phyloP scores from a whole-genome alignment of 257 asterid genomes.

The Solanum lycopersicoides region DNA sequence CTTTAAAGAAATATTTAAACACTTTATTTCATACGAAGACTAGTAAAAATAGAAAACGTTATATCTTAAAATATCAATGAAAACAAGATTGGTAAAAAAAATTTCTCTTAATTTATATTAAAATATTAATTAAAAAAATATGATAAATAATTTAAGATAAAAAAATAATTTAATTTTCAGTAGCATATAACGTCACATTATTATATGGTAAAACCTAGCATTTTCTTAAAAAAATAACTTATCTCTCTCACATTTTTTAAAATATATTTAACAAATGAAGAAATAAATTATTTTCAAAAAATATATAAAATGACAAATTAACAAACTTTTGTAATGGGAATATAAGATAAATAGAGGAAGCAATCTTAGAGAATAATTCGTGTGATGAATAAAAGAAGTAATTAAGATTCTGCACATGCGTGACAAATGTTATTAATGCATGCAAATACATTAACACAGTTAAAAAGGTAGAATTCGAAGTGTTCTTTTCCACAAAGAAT shows the following conservation, averaged over 20 bases:
- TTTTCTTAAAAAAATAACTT: too few relatives aligned
- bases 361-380: background rate
- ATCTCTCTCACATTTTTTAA: too few relatives aligned
- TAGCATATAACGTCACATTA: too few relatives aligned
- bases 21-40: too few relatives aligned
- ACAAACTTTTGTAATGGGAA: background rate
- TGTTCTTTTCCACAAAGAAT: background rate
- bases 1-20: too few relatives aligned
- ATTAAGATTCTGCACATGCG: background rate
- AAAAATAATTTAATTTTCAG: too few relatives aligned
- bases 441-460: background rate
- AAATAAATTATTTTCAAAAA: background rate
- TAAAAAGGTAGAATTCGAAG: background rate
- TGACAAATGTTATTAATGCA: background rate
- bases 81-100: accelerated
- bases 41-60: background rate
- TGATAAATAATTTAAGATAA: too few relatives aligned
- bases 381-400: background rate
- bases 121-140: too few relatives aligned
- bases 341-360: background rate
- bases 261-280: too few relatives aligned
- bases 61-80: too few relatives aligned
- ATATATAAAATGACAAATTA: background rate
- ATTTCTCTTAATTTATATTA: background rate
- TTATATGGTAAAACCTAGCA: too few relatives aligned